A percentile compares a stretch with the other conserved stretches of the same genome.
These are phyloP conservation scores for Rhizophagus clarus DNA, from an alignment of 192 early-diverging fungal genomes.

Conservation along the genomic window DNA sequence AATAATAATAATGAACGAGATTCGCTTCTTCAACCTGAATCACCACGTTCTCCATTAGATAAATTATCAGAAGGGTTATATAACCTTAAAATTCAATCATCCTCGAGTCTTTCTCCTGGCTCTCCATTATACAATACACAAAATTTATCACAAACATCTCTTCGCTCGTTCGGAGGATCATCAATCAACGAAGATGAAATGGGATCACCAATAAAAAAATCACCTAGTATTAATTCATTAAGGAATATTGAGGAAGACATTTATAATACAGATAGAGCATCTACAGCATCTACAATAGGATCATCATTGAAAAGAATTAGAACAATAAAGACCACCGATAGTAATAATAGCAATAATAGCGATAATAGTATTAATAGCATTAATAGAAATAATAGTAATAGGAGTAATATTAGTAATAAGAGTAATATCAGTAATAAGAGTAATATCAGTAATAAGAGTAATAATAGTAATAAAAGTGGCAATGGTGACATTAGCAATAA, in stretches of 20 bases:
- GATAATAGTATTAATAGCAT: too few relatives aligned
- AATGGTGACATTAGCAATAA: neutral
- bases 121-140: neutral
- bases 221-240: neutral
- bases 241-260: neutral
- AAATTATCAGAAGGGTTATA: conserved; percentile 21
- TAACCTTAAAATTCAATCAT: neutral
- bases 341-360: neutral
- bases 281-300: neutral
- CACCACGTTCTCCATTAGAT: conserved; percentile 20
- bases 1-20: neutral
- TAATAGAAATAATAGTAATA: too few relatives aligned
- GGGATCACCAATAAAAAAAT: neutral
- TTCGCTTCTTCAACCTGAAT: neutral
- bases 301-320: neutral
- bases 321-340: neutral
- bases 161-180: neutral
- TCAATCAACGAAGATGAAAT: neutral
- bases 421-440: neutral
- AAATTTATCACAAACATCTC: neutral
- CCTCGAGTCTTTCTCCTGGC: neutral
- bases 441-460: neutral
- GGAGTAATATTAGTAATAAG: neutral
- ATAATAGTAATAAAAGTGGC: too few relatives aligned
- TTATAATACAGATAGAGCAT: neutral